Evolutionary conservation across 1,139 yeast species (phyloP).

Genomic region (Kluyveromyces sp.): DNA sequence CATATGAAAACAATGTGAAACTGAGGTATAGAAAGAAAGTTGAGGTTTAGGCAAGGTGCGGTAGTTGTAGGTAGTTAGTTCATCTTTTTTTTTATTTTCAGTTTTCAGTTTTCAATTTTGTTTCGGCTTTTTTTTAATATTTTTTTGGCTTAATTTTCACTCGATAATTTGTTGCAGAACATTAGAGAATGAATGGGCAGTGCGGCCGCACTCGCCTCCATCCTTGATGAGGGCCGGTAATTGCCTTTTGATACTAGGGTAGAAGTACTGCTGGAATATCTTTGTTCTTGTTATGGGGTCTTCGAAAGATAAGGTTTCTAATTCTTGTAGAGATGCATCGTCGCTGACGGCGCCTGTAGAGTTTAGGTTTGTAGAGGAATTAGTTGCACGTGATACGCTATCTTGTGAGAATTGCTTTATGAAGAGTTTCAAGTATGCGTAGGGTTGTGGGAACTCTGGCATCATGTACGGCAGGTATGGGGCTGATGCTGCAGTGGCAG

Average conservation of each 20-base stretch:
- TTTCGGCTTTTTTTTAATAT: no score
- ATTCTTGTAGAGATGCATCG: slow-evolving; percentile 24
- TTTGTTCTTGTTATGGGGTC: slow-evolving; percentile 58
- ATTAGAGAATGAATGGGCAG: slow-evolving; percentile 34
- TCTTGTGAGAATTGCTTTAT: slow-evolving; percentile 31
- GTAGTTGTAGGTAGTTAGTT: no score
- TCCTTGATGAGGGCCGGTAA: slow-evolving; percentile 50
- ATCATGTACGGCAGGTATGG: slow-evolving; percentile 43
- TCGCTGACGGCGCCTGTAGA: slow-evolving; percentile 7
- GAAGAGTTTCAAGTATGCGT: slow-evolving; percentile 49
- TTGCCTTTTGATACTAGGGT: slow-evolving; percentile 43
- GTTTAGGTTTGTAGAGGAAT: no score
- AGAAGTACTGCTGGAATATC: slow-evolving; percentile 47
- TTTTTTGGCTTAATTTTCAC: neutral
- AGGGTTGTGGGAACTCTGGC: slow-evolving; percentile 51
- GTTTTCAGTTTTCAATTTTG: no score
- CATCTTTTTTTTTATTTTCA: no score
- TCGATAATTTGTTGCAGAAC: neutral
- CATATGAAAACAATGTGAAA: no score
- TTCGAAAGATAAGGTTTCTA: slow-evolving; percentile 36
- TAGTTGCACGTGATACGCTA: neutral
- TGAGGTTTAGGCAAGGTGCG: no score
- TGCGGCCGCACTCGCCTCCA: slow-evolving; percentile 68
- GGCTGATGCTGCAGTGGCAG: slow-evolving; percentile 30
- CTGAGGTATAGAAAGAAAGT: no score